These are phyloP conservation scores for Eutypa lata DNA, from an alignment of 2,329 filamentous ascomycete genomes.

Conservation along the genomic window DNA sequence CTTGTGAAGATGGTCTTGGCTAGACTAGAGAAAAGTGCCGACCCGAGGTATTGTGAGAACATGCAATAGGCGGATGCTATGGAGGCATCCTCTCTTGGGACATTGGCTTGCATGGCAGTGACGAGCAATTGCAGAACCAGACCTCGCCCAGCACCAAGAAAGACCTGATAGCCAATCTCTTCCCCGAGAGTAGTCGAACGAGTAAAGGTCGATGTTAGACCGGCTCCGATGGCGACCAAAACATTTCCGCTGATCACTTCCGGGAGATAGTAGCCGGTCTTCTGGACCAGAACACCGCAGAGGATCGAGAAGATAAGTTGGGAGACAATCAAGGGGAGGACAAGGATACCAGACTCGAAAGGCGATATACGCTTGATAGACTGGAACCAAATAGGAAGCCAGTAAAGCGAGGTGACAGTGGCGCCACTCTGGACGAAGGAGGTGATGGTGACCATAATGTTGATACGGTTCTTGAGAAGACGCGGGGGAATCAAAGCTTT, in stretches of 20 bases:
- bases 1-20: conserved; percentile 53
- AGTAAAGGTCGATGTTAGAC: conserved; percentile 31
- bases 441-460: conserved; percentile 17
- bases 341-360: conserved; percentile 18
- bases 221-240: conserved; percentile 29
- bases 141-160: conserved; percentile 25
- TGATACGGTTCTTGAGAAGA: conserved; percentile 15
- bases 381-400: conserved; percentile 27
- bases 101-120: conserved; percentile 23
- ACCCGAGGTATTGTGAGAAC: conserved; percentile 51
- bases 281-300: conserved; percentile 17
- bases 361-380: conserved; percentile 16
- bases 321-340: conserved; percentile 24
- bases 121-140: conserved; percentile 25
- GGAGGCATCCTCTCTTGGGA: conserved; percentile 19
- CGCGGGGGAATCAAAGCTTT: conserved; percentile 32
- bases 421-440: conserved; percentile 18
- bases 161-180: conserved; percentile 32
- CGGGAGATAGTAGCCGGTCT: conserved; percentile 32
- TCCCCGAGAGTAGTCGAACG: conserved; percentile 20
- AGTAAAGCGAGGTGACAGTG: conserved; percentile 18
- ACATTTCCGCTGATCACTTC: conserved; percentile 28
- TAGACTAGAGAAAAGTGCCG: conserved; percentile 46
- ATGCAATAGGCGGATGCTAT: conserved; percentile 33
- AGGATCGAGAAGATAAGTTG: conserved; percentile 20